These are phyloP conservation scores for Vigna hirtella DNA, from an alignment of 306 rosid species.

Conservation along the genomic window DNA sequence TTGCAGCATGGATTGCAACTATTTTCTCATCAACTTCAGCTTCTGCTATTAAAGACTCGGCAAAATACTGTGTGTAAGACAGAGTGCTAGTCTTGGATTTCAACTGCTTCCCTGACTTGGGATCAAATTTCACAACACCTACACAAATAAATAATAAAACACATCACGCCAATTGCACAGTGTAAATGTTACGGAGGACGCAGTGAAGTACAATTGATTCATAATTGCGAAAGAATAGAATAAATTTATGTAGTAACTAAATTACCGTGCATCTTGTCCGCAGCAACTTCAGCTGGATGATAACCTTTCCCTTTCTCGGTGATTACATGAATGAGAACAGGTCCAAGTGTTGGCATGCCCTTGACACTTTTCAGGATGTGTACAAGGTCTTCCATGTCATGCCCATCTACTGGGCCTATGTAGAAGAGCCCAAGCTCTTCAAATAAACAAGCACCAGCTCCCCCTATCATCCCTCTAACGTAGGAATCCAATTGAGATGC, in stretches of 20 bases:
- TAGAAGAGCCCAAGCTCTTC: slow-evolving; percentile 71
- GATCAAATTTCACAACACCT: slow-evolving; percentile 75
- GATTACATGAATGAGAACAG: slow-evolving; percentile 64
- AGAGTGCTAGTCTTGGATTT: slow-evolving; percentile 49
- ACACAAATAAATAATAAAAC: slow-evolving; percentile 14
- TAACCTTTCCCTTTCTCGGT: slow-evolving; percentile 81
- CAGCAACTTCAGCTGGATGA: slow-evolving; percentile 64
- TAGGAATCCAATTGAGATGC: slow-evolving; percentile 59
- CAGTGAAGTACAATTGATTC: background rate
- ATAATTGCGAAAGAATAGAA: background rate
- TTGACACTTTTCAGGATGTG: slow-evolving; percentile 54
- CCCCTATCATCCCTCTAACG: slow-evolving; percentile 54
- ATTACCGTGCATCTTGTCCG: slow-evolving; percentile 75
- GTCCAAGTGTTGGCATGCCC: slow-evolving; percentile 58
- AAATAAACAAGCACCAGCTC: slow-evolving; percentile 55
- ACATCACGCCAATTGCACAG: background rate
- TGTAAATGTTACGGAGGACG: background rate
- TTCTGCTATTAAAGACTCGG: slow-evolving; percentile 64
- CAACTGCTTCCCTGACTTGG: slow-evolving; percentile 63
- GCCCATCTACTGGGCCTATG: slow-evolving; percentile 75
- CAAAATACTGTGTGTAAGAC: slow-evolving; percentile 66
- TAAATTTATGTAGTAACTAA: background rate
- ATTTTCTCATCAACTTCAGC: slow-evolving; percentile 62
- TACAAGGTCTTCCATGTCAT: slow-evolving; percentile 61
- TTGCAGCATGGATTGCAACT: slow-evolving; percentile 72